These are phyloP conservation scores for Lyophyllum shimeji DNA, from an alignment of 768 basidiomycete species.

Conservation along the genomic window DNA sequence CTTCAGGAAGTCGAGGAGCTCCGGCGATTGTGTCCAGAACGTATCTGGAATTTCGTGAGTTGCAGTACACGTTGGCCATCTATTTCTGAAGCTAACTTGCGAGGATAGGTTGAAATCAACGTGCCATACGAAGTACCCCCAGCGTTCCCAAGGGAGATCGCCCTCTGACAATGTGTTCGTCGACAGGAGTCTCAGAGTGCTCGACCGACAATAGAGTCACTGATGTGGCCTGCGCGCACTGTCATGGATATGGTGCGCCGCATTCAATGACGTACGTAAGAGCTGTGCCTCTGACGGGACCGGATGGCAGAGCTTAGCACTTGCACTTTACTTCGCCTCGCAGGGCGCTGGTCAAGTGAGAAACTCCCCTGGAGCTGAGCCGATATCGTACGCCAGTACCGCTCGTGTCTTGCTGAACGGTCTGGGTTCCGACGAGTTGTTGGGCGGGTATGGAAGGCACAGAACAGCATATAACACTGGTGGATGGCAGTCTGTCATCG, in stretches of 20 bases:
- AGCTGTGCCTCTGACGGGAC: background rate
- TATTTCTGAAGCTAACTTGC: constrained; percentile 6
- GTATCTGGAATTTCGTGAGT: constrained; percentile 87
- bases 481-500: constrained; percentile 76
- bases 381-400: constrained; percentile 60
- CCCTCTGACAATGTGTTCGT: background rate
- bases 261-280: background rate
- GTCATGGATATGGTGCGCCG: constrained; percentile 86
- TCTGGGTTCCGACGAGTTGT: constrained; percentile 91
- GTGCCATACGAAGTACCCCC: constrained; percentile 68
- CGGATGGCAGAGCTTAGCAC: constrained; percentile 90
- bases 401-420: constrained; percentile 89
- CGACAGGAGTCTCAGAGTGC: constrained; percentile 65
- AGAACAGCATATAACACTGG: constrained; percentile 65
- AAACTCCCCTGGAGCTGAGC: constrained; percentile 28
- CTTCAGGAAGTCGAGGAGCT: constrained; percentile 78
- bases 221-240: constrained; percentile 79
- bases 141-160: background rate
- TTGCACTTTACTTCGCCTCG: constrained; percentile 93
- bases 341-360: constrained; percentile 68
- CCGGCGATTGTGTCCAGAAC: constrained; percentile 66
- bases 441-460: constrained; percentile 94
- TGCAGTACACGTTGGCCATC: background rate
- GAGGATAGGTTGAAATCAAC: constrained; percentile 73
- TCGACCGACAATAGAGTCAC: constrained; percentile 53